Evolutionary conservation across 163 green algal species (phyloP).

Genomic region (Picocystis sp.): DNA sequence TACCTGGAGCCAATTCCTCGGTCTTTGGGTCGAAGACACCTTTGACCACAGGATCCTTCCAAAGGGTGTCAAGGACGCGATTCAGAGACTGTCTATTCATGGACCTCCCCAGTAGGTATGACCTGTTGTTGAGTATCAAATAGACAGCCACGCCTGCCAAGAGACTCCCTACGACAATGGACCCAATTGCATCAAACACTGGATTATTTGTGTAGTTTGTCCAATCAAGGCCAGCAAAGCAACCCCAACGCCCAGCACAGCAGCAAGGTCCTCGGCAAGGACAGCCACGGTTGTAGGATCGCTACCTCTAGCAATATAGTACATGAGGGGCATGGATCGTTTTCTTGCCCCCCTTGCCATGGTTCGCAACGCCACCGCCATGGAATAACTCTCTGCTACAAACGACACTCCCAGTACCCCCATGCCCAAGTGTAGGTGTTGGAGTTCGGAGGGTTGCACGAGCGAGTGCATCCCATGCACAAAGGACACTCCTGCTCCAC

Average conservation of each 20-base stretch:
- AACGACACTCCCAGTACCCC: slow-evolving; percentile 54
- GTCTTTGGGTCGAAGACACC: slow-evolving; percentile 71
- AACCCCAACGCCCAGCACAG: slow-evolving; percentile 57
- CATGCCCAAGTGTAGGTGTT: slow-evolving; percentile 20
- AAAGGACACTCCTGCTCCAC: slow-evolving; percentile 62
- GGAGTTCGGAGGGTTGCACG: slow-evolving; percentile 16
- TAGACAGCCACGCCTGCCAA: slow-evolving; percentile 64
- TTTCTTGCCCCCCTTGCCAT: slow-evolving; percentile 33
- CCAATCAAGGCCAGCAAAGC: slow-evolving; percentile 15
- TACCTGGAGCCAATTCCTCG: slow-evolving; percentile 71
- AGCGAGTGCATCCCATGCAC: slow-evolving; percentile 61
- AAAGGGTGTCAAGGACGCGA: slow-evolving; percentile 27
- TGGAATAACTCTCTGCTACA: slow-evolving; percentile 61
- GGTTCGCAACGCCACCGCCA: slow-evolving; percentile 48
- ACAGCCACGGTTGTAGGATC: slow-evolving; percentile 81
- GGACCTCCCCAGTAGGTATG: slow-evolving; percentile 61
- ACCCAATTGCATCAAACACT: slow-evolving; percentile 68
- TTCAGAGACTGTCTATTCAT: slow-evolving; percentile 43
- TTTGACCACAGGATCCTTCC: slow-evolving; percentile 31
- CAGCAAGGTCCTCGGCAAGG: slow-evolving; percentile 72
- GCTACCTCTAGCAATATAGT: slow-evolving; percentile 38
- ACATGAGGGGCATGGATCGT: slow-evolving; percentile 28
- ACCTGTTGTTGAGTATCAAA: slow-evolving; percentile 71
- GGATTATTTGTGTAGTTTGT: slow-evolving; percentile 1
- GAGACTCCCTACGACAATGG: slow-evolving; percentile 59